Base-by-base conservation (phyloP, 345 rosid species). In the Citrus inodora region DNA sequence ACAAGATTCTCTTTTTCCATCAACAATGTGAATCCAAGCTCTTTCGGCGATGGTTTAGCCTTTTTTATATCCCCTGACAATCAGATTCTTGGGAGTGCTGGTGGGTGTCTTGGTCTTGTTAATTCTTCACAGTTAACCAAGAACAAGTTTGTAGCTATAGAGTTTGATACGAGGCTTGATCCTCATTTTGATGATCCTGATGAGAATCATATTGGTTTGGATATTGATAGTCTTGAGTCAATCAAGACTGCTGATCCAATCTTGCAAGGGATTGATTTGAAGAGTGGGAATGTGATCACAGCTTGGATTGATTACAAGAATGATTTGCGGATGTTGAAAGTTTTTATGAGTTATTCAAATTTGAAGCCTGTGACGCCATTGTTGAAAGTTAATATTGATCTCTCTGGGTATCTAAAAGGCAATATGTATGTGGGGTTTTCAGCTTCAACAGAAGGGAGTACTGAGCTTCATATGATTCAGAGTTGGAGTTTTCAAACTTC, bases 371-470 rank as follows among this genome's bases (percentile, higher is more conserved):
- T 70, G 65, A 83, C 76, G 42, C 92, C 99, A 7, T 61, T 93
- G 4, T 78, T 94, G 25, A 72, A 85, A 4, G 93, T 90, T 6
- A 76, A 86, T 32, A 60, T 92, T 51, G 98, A 94, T 75, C 93
- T 94, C 66, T 90, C 97, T 19, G 86, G 65, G 48, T 86, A 85
- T 71, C 89, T 93, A 38, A 85, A 86, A 61, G 91, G 87, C 66
- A 77, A 62, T 58, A 88, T 87, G 92, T 92, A 86, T 48, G 93
- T 86, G 38, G 99, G 99, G 7, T 94, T 97, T 80, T 90, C 99
- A 0, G 99, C 92, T 37, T 93, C 99, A 40, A 94, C 96, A 2
- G 99, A 97, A 85, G 97, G 98, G 56, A 94, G 97, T 76, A 94
- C 99, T 6, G 98, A 94, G 88, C 80, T 91, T 79, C 99, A 97